Evolutionary conservation across 176 grass and related monocot species (phyloP).

Genomic region (Oryza meridionalis): DNA sequence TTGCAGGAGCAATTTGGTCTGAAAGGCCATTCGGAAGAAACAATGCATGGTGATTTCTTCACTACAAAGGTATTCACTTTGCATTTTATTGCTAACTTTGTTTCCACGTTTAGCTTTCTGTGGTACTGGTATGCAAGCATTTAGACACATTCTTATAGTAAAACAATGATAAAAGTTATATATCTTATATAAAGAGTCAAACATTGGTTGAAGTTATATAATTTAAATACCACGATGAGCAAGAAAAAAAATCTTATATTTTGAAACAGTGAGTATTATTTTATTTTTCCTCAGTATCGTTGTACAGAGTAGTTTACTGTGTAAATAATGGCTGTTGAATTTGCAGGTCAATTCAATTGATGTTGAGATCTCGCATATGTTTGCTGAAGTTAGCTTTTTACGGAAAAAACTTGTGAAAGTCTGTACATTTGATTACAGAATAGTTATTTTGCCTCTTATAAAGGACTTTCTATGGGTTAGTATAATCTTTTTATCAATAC

Average conservation of each 20-base stretch:
- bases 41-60: slow-evolving; percentile 9
- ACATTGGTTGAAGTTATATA: too few species aligned
- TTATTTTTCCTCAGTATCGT: too few species aligned
- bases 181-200: too few species aligned
- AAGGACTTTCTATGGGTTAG: slow-evolving; percentile 28
- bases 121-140: too few species aligned
- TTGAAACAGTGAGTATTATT: too few species aligned
- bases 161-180: too few species aligned
- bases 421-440: slow-evolving; percentile 19
- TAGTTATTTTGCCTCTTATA: slow-evolving; percentile 27
- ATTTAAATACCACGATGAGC: too few species aligned
- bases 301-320: too few species aligned
- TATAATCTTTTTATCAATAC: not conserved
- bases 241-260: too few species aligned
- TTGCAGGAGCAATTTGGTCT: not conserved
- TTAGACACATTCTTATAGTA: too few species aligned
- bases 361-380: slow-evolving; percentile 10
- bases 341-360: not conserved
- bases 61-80: slow-evolving; percentile 17
- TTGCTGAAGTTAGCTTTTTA: slow-evolving; percentile 9
- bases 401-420: slow-evolving; percentile 10
- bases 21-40: not conserved
- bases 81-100: slow-evolving; percentile 9
- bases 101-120: not conserved
- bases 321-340: too few species aligned